Percentiles rank a stretch among this genome's conserved stretches.
Evolutionary conservation across 129 eudicot species (phyloP).

Genomic region (Flaveria linearis): DNA sequence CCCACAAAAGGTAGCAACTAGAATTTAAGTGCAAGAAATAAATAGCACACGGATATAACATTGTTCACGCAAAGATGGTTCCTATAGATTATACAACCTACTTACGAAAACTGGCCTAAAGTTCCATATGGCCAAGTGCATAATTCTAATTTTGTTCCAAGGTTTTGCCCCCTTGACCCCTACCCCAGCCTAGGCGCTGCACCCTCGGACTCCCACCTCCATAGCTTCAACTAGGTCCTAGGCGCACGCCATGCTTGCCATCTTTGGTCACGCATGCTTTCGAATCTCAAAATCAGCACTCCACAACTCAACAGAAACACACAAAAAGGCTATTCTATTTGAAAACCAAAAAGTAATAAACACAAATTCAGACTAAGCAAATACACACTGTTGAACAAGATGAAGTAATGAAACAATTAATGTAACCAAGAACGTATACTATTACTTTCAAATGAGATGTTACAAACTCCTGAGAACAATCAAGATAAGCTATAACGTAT

Average conservation of each 20-base stretch:
- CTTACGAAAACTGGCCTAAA: neutral
- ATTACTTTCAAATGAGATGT: too few species aligned
- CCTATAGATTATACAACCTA: neutral
- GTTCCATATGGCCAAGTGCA: neutral
- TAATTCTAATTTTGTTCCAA: neutral
- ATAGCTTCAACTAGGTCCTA: neutral
- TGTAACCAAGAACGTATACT: too few species aligned
- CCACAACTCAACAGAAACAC: constrained; percentile 4
- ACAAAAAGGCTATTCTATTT: constrained; percentile 14
- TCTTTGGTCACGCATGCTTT: neutral
- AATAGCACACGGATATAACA: neutral
- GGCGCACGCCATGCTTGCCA: neutral
- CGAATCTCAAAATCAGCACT: neutral
- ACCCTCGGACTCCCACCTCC: neutral
- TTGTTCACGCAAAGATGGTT: neutral
- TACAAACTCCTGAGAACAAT: too few species aligned
- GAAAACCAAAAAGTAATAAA: neutral
- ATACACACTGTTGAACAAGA: too few species aligned
- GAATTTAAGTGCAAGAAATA: neutral
- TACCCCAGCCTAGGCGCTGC: neutral
- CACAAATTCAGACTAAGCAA: too few species aligned
- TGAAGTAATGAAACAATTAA: too few species aligned
- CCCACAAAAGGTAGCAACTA: neutral
- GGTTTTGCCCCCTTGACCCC: neutral
- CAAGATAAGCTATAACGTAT: too few species aligned